Conservation (phyloP, 176 grass and related monocot genomes). For the sorghum (Sorghum bicolor) region DNA sequence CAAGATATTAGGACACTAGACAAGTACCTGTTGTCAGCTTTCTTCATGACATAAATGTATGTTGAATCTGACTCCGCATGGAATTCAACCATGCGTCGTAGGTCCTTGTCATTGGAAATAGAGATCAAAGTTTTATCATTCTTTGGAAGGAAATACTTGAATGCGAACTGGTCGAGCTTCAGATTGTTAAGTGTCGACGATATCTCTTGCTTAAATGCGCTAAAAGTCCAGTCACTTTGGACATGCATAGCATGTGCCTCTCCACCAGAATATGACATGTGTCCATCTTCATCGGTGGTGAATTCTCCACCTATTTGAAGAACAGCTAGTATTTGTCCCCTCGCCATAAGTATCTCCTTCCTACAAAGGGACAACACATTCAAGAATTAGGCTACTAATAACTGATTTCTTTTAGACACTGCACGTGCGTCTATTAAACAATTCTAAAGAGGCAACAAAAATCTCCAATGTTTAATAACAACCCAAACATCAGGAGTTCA, state of each 20-base stretch:
- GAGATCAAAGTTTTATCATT: slow-evolving; percentile 88
- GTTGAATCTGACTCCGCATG: slow-evolving; percentile 68
- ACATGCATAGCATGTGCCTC: slow-evolving; percentile 92
- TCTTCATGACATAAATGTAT: slow-evolving; percentile 84
- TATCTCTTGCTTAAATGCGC: slow-evolving; percentile 68
- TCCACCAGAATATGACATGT: slow-evolving; percentile 87
- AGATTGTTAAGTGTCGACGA: slow-evolving; percentile 69
- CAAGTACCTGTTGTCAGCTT: slow-evolving; percentile 76
- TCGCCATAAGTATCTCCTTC: slow-evolving; percentile 46
- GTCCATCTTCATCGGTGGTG: slow-evolving; percentile 61
- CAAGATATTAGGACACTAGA: neutral
- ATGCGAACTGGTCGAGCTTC: slow-evolving; percentile 46
- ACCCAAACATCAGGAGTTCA: neutral
- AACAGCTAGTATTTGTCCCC: slow-evolving; percentile 71
- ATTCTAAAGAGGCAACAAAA: neutral
- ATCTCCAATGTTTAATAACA: neutral
- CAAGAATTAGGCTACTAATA: slow-evolving; percentile 1
- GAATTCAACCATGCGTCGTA: slow-evolving; percentile 93
- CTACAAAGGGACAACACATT: slow-evolving; percentile 18
- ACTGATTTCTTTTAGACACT: neutral
- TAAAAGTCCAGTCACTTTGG: slow-evolving; percentile 63
- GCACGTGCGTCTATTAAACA: neutral
- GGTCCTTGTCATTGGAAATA: slow-evolving; percentile 94
- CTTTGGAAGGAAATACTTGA: slow-evolving; percentile 96
- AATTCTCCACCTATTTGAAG: slow-evolving; percentile 91